Evolutionary conservation across 148 eudicot genomes (phyloP).

Genomic region (Polygonum maritimum): DNA sequence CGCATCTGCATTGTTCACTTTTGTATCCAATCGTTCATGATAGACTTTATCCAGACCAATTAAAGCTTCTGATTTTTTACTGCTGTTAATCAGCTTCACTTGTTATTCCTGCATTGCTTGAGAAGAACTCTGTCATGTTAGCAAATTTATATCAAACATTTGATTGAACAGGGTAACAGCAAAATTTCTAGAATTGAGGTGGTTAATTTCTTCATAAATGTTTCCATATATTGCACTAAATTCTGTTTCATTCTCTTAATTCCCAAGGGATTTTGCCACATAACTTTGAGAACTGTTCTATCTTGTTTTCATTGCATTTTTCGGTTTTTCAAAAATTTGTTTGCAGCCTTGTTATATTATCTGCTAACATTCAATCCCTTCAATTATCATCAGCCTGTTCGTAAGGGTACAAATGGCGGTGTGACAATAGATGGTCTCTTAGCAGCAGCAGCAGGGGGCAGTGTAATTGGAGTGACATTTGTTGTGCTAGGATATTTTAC

Average conservation of each 20-base stretch:
- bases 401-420: slow-evolving; percentile 95
- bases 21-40: background rate
- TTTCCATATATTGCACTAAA: background rate
- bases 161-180: background rate
- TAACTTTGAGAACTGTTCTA: background rate
- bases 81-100: background rate
- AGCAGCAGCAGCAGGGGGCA: slow-evolving; percentile 86
- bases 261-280: background rate
- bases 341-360: background rate
- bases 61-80: background rate
- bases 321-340: background rate
- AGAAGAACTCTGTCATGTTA: too few relatives aligned
- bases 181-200: too few relatives aligned
- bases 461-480: slow-evolving; percentile 62
- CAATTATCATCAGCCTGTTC: slow-evolving; percentile 44
- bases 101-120: background rate
- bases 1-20: background rate
- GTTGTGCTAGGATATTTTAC: slow-evolving; percentile 55
- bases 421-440: slow-evolving; percentile 77
- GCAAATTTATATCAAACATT: too few relatives aligned
- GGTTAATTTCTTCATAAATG: too few relatives aligned
- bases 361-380: background rate
- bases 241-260: background rate
- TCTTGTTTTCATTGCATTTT: background rate
- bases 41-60: background rate